A percentile compares a stretch with the other conserved stretches of the same genome.
phyloP scores from a whole-genome alignment of 257 asterid species.

The Nicotiana undulata region DNA sequence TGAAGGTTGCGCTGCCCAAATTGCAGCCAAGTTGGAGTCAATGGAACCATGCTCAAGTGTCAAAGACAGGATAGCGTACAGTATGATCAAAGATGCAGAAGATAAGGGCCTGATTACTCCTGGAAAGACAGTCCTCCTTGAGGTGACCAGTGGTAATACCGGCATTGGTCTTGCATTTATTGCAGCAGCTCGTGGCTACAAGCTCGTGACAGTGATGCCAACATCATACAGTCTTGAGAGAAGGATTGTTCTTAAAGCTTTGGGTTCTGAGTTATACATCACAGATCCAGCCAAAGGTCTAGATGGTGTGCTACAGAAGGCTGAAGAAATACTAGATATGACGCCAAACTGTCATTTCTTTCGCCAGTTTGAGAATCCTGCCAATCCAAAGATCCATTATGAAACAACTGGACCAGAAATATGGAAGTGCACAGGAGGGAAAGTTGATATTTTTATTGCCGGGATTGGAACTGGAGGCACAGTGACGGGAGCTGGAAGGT shows the following conservation, averaged over 20 bases:
- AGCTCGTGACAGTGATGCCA: slow-evolving; percentile 38
- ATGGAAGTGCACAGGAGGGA: slow-evolving; percentile 33
- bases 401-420: slow-evolving; percentile 53
- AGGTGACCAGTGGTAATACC: slow-evolving; percentile 40
- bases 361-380: slow-evolving; percentile 37
- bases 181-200: slow-evolving; percentile 38
- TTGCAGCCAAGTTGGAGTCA: slow-evolving; percentile 41
- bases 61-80: slow-evolving; percentile 42
- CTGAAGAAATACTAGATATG: slow-evolving; percentile 25
- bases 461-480: slow-evolving; percentile 55
- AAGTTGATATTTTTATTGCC: slow-evolving; percentile 29
- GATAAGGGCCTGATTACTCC: slow-evolving; percentile 41
- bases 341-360: slow-evolving; percentile 31
- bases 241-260: slow-evolving; percentile 34
- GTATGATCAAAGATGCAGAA: slow-evolving; percentile 51
- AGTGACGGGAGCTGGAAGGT: slow-evolving; percentile 44
- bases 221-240: slow-evolving; percentile 31
- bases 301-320: slow-evolving; percentile 24
- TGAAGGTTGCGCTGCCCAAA: slow-evolving; percentile 31
- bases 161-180: slow-evolving; percentile 45
- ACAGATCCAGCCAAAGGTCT: slow-evolving; percentile 28
- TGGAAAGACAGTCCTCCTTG: slow-evolving; percentile 40
- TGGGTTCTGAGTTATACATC: slow-evolving; percentile 37
- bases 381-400: slow-evolving; percentile 42
- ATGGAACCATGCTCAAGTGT: slow-evolving; percentile 46